phyloP scores from a whole-genome alignment of 345 rosid genomes.

The Euphorbia lathyris region DNA sequence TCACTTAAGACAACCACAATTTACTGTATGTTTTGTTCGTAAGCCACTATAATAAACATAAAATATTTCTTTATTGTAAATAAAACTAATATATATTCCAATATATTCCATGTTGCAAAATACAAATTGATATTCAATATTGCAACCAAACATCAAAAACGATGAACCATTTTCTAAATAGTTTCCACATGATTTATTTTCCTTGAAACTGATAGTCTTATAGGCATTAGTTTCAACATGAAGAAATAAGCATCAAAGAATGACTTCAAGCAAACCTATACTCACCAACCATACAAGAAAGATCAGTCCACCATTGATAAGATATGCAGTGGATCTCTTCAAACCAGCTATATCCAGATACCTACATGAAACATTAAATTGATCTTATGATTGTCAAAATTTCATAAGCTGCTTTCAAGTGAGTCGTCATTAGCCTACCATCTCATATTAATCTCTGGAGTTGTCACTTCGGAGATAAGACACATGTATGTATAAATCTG shows the following conservation, averaged over 20 bases:
- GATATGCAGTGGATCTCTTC: conserved; percentile 29
- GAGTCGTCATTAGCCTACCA: conserved; percentile 18
- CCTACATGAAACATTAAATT: conserved; percentile 10
- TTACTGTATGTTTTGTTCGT: not conserved
- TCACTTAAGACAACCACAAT: not conserved
- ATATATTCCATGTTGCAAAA: no score
- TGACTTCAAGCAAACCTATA: not conserved
- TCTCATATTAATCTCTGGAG: conserved; percentile 33
- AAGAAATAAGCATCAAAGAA: not conserved
- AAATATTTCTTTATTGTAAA: no score
- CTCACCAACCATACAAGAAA: conserved; percentile 34
- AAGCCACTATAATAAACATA: no score
- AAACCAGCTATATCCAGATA: conserved; percentile 32
- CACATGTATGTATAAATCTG: conserved; percentile 36
- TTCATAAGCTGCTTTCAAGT: not conserved
- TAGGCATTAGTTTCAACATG: not conserved
- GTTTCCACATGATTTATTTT: not conserved
- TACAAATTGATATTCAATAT: not conserved
- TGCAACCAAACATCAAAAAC: not conserved
- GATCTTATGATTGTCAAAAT: not conserved
- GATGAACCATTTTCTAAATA: not conserved
- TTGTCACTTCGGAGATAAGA: conserved; percentile 33
- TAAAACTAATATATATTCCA: no score
- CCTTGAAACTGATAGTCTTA: not conserved
- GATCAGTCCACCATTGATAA: conserved; percentile 28